These are phyloP conservation scores for Xerocomus potaroensis DNA, from an alignment of 768 basidiomycete genomes.

Conservation along the genomic window DNA sequence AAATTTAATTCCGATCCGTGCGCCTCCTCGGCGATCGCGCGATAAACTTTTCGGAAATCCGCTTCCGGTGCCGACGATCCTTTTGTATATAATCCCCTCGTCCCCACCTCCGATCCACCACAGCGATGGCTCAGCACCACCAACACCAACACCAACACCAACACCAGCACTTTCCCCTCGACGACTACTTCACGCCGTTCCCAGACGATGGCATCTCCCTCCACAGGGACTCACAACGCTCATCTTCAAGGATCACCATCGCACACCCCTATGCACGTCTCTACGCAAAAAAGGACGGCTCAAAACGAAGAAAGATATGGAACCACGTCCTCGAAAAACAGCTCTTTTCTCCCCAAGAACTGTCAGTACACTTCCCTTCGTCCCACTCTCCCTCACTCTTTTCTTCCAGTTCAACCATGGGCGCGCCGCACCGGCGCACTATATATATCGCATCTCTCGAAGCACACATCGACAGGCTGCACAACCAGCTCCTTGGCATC, in stretches of 20 bases:
- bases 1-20: slow-evolving; percentile 19
- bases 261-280: slow-evolving; percentile 69
- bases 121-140: slow-evolving; percentile 20
- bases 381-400: not conserved
- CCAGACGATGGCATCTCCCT: slow-evolving; percentile 24
- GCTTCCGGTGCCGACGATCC: slow-evolving; percentile 20
- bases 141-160: too few species aligned
- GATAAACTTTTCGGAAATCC: not conserved
- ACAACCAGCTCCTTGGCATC: slow-evolving; percentile 50
- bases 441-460: slow-evolving; percentile 73
- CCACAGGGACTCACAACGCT: slow-evolving; percentile 14
- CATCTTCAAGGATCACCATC: slow-evolving; percentile 33
- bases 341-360: slow-evolving; percentile 61
- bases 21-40: slow-evolving; percentile 6
- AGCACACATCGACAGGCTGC: slow-evolving; percentile 65
- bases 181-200: slow-evolving; percentile 10
- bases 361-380: slow-evolving; percentile 39
- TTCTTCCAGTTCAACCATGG: slow-evolving; percentile 54
- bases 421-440: slow-evolving; percentile 62
- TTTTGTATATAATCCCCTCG: slow-evolving; percentile 20
- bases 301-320: slow-evolving; percentile 73
- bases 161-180: too few species aligned
- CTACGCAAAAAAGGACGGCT: slow-evolving; percentile 56
- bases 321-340: slow-evolving; percentile 72
- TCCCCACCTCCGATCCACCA: slow-evolving; percentile 2